Base-by-base conservation (phyloP, 495 filamentous ascomycete species). In the Aspergillus baeticus region DNA sequence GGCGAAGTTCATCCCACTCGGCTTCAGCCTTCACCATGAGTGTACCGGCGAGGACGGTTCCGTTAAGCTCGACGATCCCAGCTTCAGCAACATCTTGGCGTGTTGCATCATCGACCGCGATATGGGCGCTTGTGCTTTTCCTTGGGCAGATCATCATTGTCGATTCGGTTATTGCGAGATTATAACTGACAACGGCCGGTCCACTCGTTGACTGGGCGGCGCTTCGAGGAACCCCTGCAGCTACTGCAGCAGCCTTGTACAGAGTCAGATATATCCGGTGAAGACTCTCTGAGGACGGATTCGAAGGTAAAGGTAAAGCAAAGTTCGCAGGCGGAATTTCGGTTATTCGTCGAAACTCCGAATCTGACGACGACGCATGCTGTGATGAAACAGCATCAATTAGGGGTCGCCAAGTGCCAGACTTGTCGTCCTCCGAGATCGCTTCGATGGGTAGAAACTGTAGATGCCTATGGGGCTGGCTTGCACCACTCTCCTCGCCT, bases 31-130 rank as follows among this genome's bases (percentile, higher is more conserved):
- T 93, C 13, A 95, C 90, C 74, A 95, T 84, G 43, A 92, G 74
- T 26, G 88, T 93, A 1, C 87, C 89, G n/a, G 84, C 90, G 17
- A 95, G 71, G 44, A 91, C 73, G 0, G 90, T 93, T 17, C 90
- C 90, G 57, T 95, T 93, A 18, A 93, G 66, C 13, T 82, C 79
- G 15, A 92, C 69, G 38, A 75, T 74, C 0, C 87, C 88, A 3
- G 84, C 65, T 4, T 76, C 75, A 4, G 61, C 63, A 0, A 79
- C 72, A 34, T 76, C 69, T 17, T 59, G 58, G 7, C 53, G 60
- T 3, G 54, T 54, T 0, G 35, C 62, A 5, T 35, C 21, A 42
- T 67, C 66, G 5, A 73, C 60, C 0, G 69, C 63, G 11, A 84
- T 60, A 3, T 50, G 58, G 1, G 68, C 69, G 2, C 67, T 72